phyloP scores from a whole-genome alignment of 805 yeast species.

The Pichia californica region DNA sequence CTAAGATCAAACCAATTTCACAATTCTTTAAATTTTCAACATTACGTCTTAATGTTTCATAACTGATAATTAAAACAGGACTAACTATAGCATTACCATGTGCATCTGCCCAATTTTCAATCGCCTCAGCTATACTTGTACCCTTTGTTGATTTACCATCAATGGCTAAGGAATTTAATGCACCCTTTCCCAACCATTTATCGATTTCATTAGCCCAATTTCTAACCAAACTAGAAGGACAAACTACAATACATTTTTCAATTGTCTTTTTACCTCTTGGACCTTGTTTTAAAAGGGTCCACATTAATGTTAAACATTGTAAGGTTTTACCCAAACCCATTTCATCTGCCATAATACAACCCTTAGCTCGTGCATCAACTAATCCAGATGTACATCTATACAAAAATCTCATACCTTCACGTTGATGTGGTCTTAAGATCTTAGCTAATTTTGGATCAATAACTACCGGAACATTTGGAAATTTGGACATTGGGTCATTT shows the following conservation, averaged over 20 bases:
- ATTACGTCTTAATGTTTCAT: conserved; percentile 86
- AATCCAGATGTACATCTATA: conserved; percentile 89
- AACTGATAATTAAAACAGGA: conserved; percentile 89
- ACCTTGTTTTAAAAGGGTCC: conserved; percentile 86
- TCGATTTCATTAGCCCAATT: conserved; percentile 96
- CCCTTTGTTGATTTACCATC: conserved; percentile 84
- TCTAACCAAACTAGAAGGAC: conserved; percentile 89
- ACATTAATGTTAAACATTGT: conserved; percentile 82
- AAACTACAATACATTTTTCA: conserved; percentile 84
- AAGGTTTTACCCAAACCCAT: conserved; percentile 95
- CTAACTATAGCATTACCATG: conserved; percentile 82
- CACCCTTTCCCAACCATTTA: conserved; percentile 95
- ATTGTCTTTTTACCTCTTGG: conserved; percentile 82
- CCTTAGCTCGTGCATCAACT: conserved; percentile 75
- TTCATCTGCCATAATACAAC: conserved; percentile 98
- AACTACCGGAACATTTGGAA: conserved; percentile 90
- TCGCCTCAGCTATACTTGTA: conserved; percentile 57
- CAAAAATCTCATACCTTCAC: conserved; percentile 88
- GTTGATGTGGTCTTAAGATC: conserved; percentile 89
- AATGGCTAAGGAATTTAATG: conserved; percentile 78
- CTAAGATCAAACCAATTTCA: conserved; percentile 79
- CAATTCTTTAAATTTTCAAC: conserved; percentile 67
- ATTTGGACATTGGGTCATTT: conserved; percentile 40
- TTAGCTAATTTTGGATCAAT: conserved; percentile 85
- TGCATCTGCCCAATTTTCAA: conserved; percentile 82